Conservation (phyloP, 345 rosid genomes). For the Populus davidiana region DNA sequence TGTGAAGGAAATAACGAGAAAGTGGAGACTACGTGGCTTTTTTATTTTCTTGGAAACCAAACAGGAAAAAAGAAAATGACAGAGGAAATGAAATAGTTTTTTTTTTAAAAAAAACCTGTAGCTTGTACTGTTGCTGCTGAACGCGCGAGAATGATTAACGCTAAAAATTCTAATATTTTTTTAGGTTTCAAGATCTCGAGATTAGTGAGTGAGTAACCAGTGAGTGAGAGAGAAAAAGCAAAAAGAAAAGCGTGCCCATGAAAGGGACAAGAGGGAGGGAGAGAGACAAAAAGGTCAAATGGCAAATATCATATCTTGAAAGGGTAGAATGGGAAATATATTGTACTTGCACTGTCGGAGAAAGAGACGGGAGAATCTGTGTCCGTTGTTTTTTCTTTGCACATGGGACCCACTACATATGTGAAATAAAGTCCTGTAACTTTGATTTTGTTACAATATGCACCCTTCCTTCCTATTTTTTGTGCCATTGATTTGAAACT, state of each 20-base stretch:
- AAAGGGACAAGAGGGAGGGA: background rate
- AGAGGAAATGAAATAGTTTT: background rate
- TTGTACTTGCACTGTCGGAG: background rate
- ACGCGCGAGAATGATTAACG: background rate
- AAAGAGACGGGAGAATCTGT: background rate
- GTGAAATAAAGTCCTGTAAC: background rate
- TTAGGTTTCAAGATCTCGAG: background rate
- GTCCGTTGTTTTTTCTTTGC: no score
- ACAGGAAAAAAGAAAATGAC: background rate
- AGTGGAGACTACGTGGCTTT: background rate
- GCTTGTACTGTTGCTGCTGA: background rate
- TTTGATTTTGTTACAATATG: background rate
- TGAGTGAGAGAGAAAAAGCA: background rate
- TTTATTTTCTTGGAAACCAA: conserved; percentile 2
- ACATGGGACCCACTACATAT: background rate
- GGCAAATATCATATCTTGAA: background rate
- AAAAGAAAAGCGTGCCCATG: background rate
- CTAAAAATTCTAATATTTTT: background rate
- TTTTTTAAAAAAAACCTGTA: background rate
- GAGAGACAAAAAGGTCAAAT: background rate
- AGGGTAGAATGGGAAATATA: background rate
- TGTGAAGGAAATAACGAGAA: background rate
- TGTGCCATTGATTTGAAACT: no score
- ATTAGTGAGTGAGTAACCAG: background rate
- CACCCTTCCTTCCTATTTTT: background rate